Base-by-base conservation (phyloP, 2,329 filamentous ascomycete genomes). In the Geosmithia putterillii region DNA sequence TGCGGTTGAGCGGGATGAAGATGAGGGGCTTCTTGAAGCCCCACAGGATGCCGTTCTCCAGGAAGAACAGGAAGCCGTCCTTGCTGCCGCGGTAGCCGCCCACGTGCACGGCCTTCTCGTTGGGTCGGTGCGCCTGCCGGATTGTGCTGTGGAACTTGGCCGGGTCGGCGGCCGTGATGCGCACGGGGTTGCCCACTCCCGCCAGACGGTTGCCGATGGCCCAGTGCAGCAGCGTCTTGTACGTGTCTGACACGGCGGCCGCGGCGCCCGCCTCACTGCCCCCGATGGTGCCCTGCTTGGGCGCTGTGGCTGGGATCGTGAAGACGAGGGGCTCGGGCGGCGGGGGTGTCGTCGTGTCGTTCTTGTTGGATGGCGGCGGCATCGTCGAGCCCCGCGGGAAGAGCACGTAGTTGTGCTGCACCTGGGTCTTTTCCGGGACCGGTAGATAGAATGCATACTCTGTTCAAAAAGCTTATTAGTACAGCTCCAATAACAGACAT, bases 21-120 rank as follows among this genome's bases (percentile, higher is more conserved):
- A 81, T 60, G 2, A 83, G 57, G 1, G 80, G 80, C 58, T 83
- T 84, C 60, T 82, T 83, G 65, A 80, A 84, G 1, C 70, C 79
- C 77, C 79, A 84, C 7, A 84, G 56, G 43, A 84, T 82, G 14
- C 80, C 80, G 21, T 68, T 77, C 25, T 77, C 71, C 15, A 84
- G 61, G 54, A 83, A 82, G 54, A 82, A 83, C 1, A 83, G 63
- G 49, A 72, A 82, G 0, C 79, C 80, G 46, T 84, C 80, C 56
- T 83, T 84, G 45, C 72, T 79, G 18, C 80, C 80, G 38, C 79
- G 67, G 59, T 81, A 82, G 2, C 73, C 79, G 51, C 74, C 77
- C 38, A 83, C 72, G 50, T 82, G 77, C 17, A 82, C 78, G 0
- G 79, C 77, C 52, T 71, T 74, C 49, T 83, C 79, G 42, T 65